These are phyloP conservation scores for Epipyxis sp. DNA, from an alignment of 108 stramenopile species.

Conservation along the genomic window DNA sequence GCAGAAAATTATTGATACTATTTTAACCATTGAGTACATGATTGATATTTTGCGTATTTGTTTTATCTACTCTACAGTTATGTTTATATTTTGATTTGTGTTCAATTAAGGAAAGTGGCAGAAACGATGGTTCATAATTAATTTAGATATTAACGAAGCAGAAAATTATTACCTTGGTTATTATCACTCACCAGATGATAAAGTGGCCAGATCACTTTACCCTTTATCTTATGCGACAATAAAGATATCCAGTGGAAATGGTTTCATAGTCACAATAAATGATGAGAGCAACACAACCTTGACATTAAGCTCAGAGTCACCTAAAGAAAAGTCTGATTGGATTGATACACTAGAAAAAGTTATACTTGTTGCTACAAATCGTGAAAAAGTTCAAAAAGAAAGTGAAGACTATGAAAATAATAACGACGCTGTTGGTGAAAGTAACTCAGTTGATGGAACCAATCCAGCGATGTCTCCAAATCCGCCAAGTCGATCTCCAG, in stretches of 20 bases:
- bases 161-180: conserved; percentile 22
- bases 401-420: neutral
- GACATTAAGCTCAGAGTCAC: neutral
- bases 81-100: too few relatives aligned
- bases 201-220: neutral
- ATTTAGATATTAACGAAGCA: neutral
- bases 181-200: conserved; percentile 32
- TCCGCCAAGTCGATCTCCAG: neutral
- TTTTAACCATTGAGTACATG: too few relatives aligned
- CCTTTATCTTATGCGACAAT: neutral
- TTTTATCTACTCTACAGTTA: too few relatives aligned
- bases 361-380: neutral
- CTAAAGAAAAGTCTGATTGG: neutral
- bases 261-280: too few relatives aligned
- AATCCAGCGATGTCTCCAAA: too few relatives aligned
- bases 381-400: neutral
- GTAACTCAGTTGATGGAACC: neutral
- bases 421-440: neutral
- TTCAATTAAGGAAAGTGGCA: conserved; percentile 34
- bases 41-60: too few relatives aligned
- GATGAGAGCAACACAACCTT: too few relatives aligned
- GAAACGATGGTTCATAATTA: conserved; percentile 12
- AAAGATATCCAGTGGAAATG: too few relatives aligned
- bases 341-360: conserved; percentile 1
- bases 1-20: conserved; percentile 30